phyloP scores from a whole-genome alignment of 2,329 filamentous ascomycete genomes.

The Hypomyces rosellus region DNA sequence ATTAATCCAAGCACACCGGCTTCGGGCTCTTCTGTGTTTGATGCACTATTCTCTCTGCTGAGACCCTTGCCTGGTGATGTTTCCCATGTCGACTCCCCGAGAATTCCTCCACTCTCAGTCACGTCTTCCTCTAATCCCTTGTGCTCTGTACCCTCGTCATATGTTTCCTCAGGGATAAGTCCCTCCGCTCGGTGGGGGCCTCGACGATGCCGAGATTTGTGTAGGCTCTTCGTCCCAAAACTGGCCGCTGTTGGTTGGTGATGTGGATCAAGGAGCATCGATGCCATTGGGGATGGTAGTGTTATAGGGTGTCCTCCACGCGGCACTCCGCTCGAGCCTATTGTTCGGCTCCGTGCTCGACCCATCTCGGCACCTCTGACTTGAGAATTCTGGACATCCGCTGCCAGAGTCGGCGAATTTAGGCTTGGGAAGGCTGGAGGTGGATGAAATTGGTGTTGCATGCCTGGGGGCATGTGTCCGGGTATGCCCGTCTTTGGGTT shows the following conservation, averaged over 20 bases:
- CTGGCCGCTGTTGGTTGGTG: conserved; percentile 58
- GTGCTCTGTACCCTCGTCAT: conserved; percentile 39
- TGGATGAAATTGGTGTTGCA: conserved; percentile 58
- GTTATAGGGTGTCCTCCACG: conserved; percentile 34
- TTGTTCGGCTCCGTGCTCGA: conserved; percentile 35
- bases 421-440: conserved; percentile 69
- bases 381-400: conserved; percentile 49
- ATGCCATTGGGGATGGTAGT: conserved; percentile 62
- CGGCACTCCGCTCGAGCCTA: conserved; percentile 21
- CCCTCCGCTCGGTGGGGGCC: conserved; percentile 41
- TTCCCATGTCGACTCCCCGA: conserved; percentile 56
- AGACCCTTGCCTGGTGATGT: conserved; percentile 46
- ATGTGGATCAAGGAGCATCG: conserved; percentile 67
- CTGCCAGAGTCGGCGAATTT: conserved; percentile 53
- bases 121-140: conserved; percentile 48
- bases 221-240: conserved; percentile 38
- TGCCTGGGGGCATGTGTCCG: conserved; percentile 51
- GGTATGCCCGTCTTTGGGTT: conserved; percentile 64
- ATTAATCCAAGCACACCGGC: conserved; percentile 52
- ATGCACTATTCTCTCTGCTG: conserved; percentile 46
- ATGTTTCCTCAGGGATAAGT: conserved; percentile 50
- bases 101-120: conserved; percentile 44
- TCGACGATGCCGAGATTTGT: conserved; percentile 39
- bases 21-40: conserved; percentile 40
- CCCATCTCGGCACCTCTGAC: conserved; percentile 38